Conservation (phyloP, 352 stramenopile genomes). For the Phytopythium helicoides region DNA sequence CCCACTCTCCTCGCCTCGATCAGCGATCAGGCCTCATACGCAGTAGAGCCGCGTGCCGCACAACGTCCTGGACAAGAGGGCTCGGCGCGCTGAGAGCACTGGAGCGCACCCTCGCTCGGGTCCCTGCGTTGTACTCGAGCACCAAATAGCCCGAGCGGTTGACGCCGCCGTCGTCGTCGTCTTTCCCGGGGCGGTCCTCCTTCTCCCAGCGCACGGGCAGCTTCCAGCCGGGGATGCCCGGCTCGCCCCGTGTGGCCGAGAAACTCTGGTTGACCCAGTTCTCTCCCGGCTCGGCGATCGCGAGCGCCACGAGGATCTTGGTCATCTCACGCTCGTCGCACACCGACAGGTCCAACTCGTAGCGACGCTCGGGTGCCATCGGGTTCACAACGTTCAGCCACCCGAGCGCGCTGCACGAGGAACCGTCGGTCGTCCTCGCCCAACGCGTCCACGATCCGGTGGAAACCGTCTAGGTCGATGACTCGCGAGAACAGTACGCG, state of each 20-base stretch:
- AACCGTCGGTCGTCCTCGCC: conserved; percentile 40
- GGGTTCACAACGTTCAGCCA: conserved; percentile 86
- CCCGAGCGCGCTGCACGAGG: conserved; percentile 45
- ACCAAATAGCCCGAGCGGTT: conserved; percentile 64
- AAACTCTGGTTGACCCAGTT: conserved; percentile 87
- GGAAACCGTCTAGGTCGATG: conserved; percentile 71
- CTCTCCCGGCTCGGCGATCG: conserved; percentile 76
- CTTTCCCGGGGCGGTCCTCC: conserved; percentile 20
- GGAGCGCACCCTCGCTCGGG: conserved; percentile 62
- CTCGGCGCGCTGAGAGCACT: conserved; percentile 50
- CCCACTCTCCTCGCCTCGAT: no score
- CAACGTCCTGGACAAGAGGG: conserved; percentile 54
- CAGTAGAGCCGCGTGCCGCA: conserved; percentile 70
- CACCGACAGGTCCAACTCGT: conserved; percentile 67
- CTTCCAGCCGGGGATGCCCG: conserved; percentile 75
- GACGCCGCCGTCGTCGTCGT: conserved; percentile 63
- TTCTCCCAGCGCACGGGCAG: conserved; percentile 77
- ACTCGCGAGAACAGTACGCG: conserved; percentile 72
- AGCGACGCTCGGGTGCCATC: conserved; percentile 61
- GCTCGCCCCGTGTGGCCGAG: conserved; percentile 38
- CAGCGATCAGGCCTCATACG: conserved; percentile 17
- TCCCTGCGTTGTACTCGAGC: conserved; percentile 74
- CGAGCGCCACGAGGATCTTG: conserved; percentile 74
- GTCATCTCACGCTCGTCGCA: conserved; percentile 77
- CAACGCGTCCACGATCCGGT: conserved; percentile 56